phyloP scores from a whole-genome alignment of 179 eudicot species.

The Heliamphora pulchella region DNA sequence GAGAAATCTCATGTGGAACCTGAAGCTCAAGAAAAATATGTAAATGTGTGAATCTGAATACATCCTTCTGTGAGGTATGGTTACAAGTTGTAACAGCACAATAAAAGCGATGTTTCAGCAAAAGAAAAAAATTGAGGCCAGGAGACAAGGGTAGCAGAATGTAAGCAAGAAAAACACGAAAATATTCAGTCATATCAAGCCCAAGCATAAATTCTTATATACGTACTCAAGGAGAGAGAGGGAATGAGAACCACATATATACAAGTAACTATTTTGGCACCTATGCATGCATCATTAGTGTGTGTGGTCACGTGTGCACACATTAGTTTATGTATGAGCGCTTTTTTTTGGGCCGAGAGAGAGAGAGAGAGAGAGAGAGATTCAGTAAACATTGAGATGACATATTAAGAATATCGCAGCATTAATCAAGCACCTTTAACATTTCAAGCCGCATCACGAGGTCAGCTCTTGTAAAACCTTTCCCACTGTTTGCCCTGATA shows the following conservation, averaged over 20 bases:
- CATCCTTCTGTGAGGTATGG: conserved; percentile 4
- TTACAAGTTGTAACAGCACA: neutral
- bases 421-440: conserved; percentile 43
- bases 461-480: conserved; percentile 69
- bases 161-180: neutral
- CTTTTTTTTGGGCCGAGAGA: neutral
- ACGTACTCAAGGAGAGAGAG: neutral
- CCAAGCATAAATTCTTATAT: neutral
- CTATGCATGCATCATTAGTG: neutral
- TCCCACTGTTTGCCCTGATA: conserved; percentile 71
- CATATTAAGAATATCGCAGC: neutral
- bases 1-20: conserved; percentile 75
- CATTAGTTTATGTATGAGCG: neutral
- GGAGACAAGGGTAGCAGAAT: neutral
- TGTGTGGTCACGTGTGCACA: neutral
- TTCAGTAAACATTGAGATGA: neutral
- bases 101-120: conserved; percentile 5
- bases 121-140: neutral
- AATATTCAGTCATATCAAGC: neutral
- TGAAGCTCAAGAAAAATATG: conserved; percentile 25
- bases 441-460: conserved; percentile 47
- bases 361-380: conserved; percentile 1
- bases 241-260: neutral
- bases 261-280: neutral
- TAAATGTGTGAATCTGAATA: neutral